These are phyloP conservation scores for Nectriaceae sp. DNA, from an alignment of 2,329 filamentous ascomycete species.

Conservation along the genomic window DNA sequence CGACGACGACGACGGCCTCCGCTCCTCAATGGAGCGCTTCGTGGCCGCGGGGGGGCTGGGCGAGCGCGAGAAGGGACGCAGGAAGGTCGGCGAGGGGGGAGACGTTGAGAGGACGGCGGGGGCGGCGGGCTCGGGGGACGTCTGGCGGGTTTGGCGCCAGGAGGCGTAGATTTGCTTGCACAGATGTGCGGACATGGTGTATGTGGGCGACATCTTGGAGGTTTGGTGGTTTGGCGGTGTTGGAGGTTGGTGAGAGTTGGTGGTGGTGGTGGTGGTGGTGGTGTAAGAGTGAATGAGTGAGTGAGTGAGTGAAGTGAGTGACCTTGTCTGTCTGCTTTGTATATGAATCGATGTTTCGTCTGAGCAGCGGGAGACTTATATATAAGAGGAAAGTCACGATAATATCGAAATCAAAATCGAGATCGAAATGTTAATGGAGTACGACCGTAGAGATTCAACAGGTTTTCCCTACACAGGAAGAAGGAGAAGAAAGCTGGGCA, in stretches of 20 bases:
- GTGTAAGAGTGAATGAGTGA: slow-evolving; percentile 4
- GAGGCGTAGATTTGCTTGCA: slow-evolving; percentile 62
- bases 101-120: slow-evolving; percentile 23
- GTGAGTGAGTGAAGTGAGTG: too few relatives aligned
- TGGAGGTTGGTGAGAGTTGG: slow-evolving; percentile 1
- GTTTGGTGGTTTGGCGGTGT: slow-evolving; percentile 9
- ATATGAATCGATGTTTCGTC: slow-evolving; percentile 4
- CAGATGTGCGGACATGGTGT: slow-evolving; percentile 63
- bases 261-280: not conserved
- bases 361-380: too few relatives aligned
- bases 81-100: slow-evolving; percentile 26
- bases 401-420: too few relatives aligned
- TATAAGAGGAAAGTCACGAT: too few relatives aligned
- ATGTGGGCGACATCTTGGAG: slow-evolving; percentile 55
- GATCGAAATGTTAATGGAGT: too few relatives aligned
- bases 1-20: not conserved
- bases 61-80: slow-evolving; percentile 27
- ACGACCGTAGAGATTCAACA: too few relatives aligned
- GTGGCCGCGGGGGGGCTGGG: slow-evolving; percentile 24
- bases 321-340: slow-evolving; percentile 1
- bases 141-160: slow-evolving; percentile 54
- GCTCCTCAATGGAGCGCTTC: not conserved
- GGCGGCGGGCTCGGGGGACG: slow-evolving; percentile 34
- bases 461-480: not conserved
- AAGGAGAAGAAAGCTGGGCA: slow-evolving; percentile 1